phyloP scores from a whole-genome alignment of 768 basidiomycete genomes.

The Phylloporus sp. region DNA sequence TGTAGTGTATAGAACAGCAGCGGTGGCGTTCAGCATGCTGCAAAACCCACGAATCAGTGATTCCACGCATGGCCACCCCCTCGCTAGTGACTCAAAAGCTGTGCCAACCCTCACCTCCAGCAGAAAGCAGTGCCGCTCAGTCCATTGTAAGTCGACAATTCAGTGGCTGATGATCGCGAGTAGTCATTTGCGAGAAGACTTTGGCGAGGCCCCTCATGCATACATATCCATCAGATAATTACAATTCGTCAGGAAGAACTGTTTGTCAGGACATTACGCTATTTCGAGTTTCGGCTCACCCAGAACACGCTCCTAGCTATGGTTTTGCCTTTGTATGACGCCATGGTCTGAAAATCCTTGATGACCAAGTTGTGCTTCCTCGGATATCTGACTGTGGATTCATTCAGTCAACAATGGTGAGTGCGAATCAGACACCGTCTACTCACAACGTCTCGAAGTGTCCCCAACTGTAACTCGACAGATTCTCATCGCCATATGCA shows the following conservation, averaged over 20 bases:
- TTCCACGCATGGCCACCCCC: not conserved
- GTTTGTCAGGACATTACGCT: not conserved
- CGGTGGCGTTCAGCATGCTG: constrained; percentile 36
- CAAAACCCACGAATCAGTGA: not conserved
- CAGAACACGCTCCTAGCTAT: constrained; percentile 57
- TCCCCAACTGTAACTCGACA: constrained; percentile 46
- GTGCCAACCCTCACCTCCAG: constrained; percentile 39
- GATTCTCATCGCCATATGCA: constrained; percentile 40
- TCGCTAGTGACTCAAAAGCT: constrained; percentile 34
- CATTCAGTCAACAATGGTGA: not conserved
- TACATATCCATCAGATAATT: not conserved
- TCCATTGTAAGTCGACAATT: constrained; percentile 54
- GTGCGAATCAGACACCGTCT: not conserved
- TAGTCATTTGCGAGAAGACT: constrained; percentile 47
- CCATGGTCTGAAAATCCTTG: constrained; percentile 38
- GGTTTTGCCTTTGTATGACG: constrained; percentile 42
- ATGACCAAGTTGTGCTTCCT: constrained; percentile 34
- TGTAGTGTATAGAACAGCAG: constrained; percentile 39
- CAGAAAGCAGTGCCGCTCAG: constrained; percentile 41
- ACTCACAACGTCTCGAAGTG: constrained; percentile 44
- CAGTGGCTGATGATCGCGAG: constrained; percentile 39
- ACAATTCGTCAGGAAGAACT: constrained; percentile 35
- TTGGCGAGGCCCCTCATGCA: not conserved
- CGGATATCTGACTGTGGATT: constrained; percentile 30
- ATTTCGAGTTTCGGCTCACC: constrained; percentile 27